phyloP scores from a whole-genome alignment of 768 basidiomycete genomes.

The Termitomyces sp. region DNA sequence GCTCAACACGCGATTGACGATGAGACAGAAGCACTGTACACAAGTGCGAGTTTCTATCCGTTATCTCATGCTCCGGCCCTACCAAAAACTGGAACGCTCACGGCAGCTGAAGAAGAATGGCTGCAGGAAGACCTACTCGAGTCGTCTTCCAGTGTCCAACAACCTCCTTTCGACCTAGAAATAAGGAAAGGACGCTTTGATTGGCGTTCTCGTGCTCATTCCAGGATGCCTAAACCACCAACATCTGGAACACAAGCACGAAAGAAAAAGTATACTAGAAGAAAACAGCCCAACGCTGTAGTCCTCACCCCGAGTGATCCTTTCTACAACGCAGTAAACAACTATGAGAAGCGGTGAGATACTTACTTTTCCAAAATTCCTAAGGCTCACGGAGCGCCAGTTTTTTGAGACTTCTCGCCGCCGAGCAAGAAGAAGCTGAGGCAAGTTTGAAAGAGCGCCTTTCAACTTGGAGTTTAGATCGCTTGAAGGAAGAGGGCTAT shows the following conservation, averaged over 20 bases:
- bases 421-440: slow-evolving; percentile 65
- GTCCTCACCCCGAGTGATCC: slow-evolving; percentile 31
- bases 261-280: slow-evolving; percentile 25
- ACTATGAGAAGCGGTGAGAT: slow-evolving; percentile 49
- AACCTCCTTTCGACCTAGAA: slow-evolving; percentile 6
- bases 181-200: slow-evolving; percentile 40
- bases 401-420: slow-evolving; percentile 41
- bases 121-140: slow-evolving; percentile 24
- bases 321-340: slow-evolving; percentile 44
- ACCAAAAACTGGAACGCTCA: slow-evolving; percentile 3
- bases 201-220: slow-evolving; percentile 54
- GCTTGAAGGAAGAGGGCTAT: slow-evolving; percentile 67
- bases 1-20: neutral
- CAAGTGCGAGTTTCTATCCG: slow-evolving; percentile 4
- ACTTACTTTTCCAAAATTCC: slow-evolving; percentile 10
- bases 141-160: neutral
- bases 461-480: slow-evolving; percentile 56
- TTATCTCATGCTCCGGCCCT: neutral
- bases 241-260: slow-evolving; percentile 4
- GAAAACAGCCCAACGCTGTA: slow-evolving; percentile 30
- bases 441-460: slow-evolving; percentile 57
- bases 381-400: slow-evolving; percentile 18
- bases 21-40: slow-evolving; percentile 11
- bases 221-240: slow-evolving; percentile 25
- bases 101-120: slow-evolving; percentile 33